Evolutionary conservation across 129 eudicot species (phyloP).

Genomic region (Flaveria trinervia): DNA sequence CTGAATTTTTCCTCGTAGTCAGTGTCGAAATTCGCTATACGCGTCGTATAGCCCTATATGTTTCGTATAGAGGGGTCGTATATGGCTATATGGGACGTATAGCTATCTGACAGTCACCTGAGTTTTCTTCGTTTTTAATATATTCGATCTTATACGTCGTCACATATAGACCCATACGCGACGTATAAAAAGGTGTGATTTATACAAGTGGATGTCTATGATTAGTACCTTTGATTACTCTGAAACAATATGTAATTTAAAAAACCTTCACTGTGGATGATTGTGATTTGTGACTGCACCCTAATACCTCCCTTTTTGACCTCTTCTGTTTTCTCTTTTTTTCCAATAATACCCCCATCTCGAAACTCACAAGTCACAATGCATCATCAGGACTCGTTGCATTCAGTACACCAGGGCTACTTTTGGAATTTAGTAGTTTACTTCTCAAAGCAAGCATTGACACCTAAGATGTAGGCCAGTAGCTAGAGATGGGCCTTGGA

Average conservation of each 20-base stretch:
- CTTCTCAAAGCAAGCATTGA: neutral
- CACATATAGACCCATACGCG: too few relatives aligned
- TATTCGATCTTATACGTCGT: too few relatives aligned
- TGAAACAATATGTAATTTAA: neutral
- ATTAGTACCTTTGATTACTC: neutral
- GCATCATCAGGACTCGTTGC: neutral
- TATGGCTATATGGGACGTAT: too few relatives aligned
- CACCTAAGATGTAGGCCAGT: neutral
- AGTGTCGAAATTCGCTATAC: too few relatives aligned
- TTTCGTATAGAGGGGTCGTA: too few relatives aligned
- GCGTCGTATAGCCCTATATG: too few relatives aligned
- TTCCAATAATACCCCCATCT: constrained; percentile 17
- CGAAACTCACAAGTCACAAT: constrained; percentile 14
- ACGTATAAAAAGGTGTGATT: too few relatives aligned
- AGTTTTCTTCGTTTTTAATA: too few relatives aligned
- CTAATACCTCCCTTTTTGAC: neutral
- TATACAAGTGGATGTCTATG: too few relatives aligned
- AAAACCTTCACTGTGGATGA: constrained; percentile 1
- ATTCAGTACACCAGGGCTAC: neutral
- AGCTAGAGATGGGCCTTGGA: neutral
- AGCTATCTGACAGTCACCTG: too few relatives aligned
- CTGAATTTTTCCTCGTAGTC: too few relatives aligned
- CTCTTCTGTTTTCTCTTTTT: constrained; percentile 2
- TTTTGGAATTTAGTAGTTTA: constrained; percentile 18
- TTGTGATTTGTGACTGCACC: constrained; percentile 1